These are phyloP conservation scores for Eucalyptus brandiana DNA, from an alignment of 345 rosid species.

Conservation along the genomic window DNA sequence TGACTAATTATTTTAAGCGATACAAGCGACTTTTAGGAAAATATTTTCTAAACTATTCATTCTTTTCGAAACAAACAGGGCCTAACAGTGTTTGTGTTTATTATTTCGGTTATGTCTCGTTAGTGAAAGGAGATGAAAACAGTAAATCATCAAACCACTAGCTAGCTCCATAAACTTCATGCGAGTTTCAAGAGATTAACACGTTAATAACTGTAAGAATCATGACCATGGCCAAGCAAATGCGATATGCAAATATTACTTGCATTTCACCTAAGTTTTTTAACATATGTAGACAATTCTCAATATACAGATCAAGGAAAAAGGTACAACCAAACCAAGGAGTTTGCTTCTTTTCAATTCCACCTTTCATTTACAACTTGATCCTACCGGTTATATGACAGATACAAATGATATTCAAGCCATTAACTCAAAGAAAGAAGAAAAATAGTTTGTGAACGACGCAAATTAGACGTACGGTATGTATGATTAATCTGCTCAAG, in stretches of 20 bases:
- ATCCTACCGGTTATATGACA: background rate
- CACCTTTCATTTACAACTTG: background rate
- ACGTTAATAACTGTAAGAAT: background rate
- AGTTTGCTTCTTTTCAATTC: background rate
- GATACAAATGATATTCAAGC: background rate
- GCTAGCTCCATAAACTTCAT: background rate
- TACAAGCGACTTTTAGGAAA: too few relatives aligned
- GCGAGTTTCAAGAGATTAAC: background rate
- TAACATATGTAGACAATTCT: background rate
- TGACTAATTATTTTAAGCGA: too few relatives aligned
- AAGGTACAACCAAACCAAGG: background rate
- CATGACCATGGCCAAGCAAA: background rate
- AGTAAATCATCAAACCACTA: background rate
- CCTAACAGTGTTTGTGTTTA: too few relatives aligned
- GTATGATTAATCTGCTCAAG: slow-evolving; percentile 2
- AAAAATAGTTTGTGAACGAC: background rate
- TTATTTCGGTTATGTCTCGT: background rate
- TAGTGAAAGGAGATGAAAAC: background rate
- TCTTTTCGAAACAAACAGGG: rapidly evolving
- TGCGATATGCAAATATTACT: background rate
- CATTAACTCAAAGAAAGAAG: background rate
- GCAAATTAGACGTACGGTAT: background rate
- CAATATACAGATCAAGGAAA: too few relatives aligned
- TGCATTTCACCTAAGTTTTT: background rate
- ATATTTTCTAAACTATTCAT: too few relatives aligned